phyloP scores from a whole-genome alignment of 140 eudicot species.

The Ambrosia hybrid region DNA sequence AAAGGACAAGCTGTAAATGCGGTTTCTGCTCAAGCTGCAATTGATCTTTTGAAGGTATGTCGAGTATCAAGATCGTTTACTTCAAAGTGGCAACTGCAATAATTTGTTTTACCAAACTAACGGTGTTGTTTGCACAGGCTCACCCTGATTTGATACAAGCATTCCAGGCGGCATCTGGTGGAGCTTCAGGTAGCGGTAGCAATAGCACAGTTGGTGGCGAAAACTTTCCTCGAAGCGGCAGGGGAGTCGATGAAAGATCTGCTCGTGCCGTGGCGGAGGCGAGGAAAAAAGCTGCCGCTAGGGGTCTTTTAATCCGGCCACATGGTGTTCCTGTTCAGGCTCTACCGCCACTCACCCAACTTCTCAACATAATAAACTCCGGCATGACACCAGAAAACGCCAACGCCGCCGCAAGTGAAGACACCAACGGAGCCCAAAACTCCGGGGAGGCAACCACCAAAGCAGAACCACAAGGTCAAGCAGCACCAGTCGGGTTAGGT shows the following conservation, averaged over 20 bases:
- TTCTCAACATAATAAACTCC: constrained; percentile 65
- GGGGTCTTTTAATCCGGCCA: constrained; percentile 65
- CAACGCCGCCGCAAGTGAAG: constrained; percentile 7
- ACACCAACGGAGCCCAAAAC: constrained; percentile 13
- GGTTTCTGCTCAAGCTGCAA: constrained; percentile 79
- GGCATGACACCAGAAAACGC: constrained; percentile 45
- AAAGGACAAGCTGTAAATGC: constrained; percentile 77
- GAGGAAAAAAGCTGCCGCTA: constrained; percentile 88
- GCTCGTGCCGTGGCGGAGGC: constrained; percentile 81
- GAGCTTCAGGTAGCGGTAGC: constrained; percentile 46
- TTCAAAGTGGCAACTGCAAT: neutral
- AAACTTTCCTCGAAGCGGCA: constrained; percentile 51
- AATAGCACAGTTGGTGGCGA: constrained; percentile 42
- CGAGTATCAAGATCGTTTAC: too few relatives aligned
- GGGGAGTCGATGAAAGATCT: constrained; percentile 84
- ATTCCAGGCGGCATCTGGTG: constrained; percentile 72
- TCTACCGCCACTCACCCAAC: constrained; percentile 63
- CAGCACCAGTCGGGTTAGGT: constrained; percentile 82
- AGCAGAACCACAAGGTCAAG: constrained; percentile 37
- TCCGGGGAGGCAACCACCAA: constrained; percentile 33
- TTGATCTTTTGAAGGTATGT: constrained; percentile 74
- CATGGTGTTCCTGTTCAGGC: constrained; percentile 77
- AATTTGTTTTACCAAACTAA: neutral
- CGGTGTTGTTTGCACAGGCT: constrained; percentile 41
- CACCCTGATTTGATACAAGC: constrained; percentile 79